Percentiles rank a stretch among this genome's conserved stretches.
These are phyloP conservation scores for Terfezia boudieri DNA, from an alignment of 495 filamentous ascomycete genomes.

Conservation along the genomic window DNA sequence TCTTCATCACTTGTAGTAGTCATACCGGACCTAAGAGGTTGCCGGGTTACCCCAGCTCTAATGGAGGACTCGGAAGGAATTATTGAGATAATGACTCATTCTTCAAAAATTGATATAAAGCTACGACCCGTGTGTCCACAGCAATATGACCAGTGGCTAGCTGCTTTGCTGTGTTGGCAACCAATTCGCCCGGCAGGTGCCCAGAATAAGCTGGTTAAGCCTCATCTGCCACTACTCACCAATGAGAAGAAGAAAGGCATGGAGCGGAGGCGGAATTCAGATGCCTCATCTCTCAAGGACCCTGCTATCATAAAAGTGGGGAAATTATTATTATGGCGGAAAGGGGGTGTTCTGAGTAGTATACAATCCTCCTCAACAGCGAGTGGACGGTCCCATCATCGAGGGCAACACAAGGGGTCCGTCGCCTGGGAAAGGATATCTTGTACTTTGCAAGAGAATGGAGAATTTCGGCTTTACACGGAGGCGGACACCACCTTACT, in stretches of 20 bases:
- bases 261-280: conserved; percentile 35
- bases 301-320: conserved; percentile 91
- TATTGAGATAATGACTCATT: conserved; percentile 52
- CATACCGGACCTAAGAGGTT: conserved; percentile 69
- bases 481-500: conserved; percentile 61
- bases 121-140: conserved; percentile 49
- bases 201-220: conserved; percentile 50
- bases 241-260: conserved; percentile 21
- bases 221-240: conserved; percentile 5
- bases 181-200: conserved; percentile 57
- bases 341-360: conserved; percentile 25
- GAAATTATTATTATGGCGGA: conserved; percentile 82
- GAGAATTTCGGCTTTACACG: conserved; percentile 72
- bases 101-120: conserved; percentile 45
- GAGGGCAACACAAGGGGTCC: conserved; percentile 25
- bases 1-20: conserved; percentile 24
- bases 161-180: conserved; percentile 84
- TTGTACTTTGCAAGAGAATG: conserved; percentile 86
- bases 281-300: conserved; percentile 42
- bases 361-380: conserved; percentile 24
- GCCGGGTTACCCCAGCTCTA: conserved; percentile 47
- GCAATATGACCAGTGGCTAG: conserved; percentile 79
- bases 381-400: conserved; percentile 28
- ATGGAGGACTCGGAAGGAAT: conserved; percentile 45
- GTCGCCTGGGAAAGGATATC: conserved; percentile 66